Evolutionary conservation across 306 rosid genomes (phyloP).

Genomic region (Glycine latifolia): DNA sequence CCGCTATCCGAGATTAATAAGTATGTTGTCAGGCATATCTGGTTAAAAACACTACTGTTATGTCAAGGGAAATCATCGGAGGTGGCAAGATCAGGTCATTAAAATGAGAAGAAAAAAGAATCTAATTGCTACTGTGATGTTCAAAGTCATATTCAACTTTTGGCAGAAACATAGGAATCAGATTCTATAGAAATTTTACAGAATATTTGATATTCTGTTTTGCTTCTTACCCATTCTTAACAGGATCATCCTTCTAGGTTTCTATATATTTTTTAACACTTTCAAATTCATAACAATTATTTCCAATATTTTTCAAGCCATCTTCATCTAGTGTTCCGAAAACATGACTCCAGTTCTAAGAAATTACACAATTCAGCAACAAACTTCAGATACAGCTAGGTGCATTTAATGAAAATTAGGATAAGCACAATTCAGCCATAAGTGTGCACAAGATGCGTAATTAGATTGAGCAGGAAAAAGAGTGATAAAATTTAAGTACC

Average conservation of each 20-base stretch:
- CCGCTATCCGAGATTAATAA: too few species aligned
- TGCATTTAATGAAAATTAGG: constrained; percentile 24
- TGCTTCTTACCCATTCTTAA: neutral
- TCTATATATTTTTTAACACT: neutral
- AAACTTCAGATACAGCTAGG: constrained; percentile 22
- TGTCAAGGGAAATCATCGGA: neutral
- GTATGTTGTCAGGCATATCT: neutral
- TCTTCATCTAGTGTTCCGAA: constrained; percentile 5
- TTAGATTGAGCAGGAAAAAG: constrained; percentile 24
- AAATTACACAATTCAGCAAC: constrained; percentile 25
- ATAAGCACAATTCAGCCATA: constrained; percentile 21
- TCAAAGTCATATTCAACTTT: constrained; percentile 14
- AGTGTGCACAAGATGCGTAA: constrained; percentile 27
- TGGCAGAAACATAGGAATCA: neutral
- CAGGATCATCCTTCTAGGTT: neutral
- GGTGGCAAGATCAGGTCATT: neutral
- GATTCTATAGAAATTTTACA: constrained; percentile 4
- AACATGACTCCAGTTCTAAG: neutral
- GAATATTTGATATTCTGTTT: neutral
- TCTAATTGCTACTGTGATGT: neutral
- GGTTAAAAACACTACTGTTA: neutral
- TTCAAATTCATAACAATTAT: neutral
- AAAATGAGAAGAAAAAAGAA: too few species aligned
- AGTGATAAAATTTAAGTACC: constrained; percentile 57
- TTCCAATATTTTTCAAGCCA: constrained; percentile 17